Conservation (phyloP, 164 flowering plant genomes). For the Hamamelis virginiana region DNA sequence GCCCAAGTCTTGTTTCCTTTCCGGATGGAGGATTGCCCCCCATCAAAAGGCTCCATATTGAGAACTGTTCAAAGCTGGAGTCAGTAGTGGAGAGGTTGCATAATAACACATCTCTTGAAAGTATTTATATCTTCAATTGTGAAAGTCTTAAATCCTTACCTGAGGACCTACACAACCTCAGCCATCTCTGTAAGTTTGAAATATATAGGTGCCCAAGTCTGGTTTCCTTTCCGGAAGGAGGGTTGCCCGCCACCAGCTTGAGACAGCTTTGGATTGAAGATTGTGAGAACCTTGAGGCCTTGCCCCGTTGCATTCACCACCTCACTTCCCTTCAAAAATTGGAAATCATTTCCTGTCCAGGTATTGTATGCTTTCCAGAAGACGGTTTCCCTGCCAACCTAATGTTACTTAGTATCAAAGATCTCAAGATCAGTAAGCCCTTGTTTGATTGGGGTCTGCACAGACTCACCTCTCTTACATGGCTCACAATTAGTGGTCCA, state of each 20-base stretch:
- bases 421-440: conserved; percentile 7
- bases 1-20: conserved; percentile 2
- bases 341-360: conserved; percentile 4
- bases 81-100: too few relatives aligned
- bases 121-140: too few relatives aligned
- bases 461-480: conserved; percentile 15
- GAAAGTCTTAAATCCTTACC: too few relatives aligned
- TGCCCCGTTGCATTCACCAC: conserved; percentile 2
- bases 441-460: conserved; percentile 13
- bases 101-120: too few relatives aligned
- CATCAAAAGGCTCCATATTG: too few relatives aligned
- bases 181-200: too few relatives aligned
- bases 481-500: conserved; percentile 15
- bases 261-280: not conserved
- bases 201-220: too few relatives aligned
- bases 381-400: conserved; percentile 15
- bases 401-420: conserved; percentile 7
- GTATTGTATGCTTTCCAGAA: conserved; percentile 12
- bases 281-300: conserved; percentile 14
- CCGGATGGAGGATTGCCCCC: too few relatives aligned
- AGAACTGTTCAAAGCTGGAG: too few relatives aligned
- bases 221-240: too few relatives aligned
- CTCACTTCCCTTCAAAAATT: too few relatives aligned
- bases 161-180: too few relatives aligned
- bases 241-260: conserved; percentile 12